A percentile compares a stretch with the other conserved stretches of the same genome.
These are phyloP conservation scores for Naganishia vishniacii DNA, from an alignment of 768 basidiomycete species.

Conservation along the genomic window DNA sequence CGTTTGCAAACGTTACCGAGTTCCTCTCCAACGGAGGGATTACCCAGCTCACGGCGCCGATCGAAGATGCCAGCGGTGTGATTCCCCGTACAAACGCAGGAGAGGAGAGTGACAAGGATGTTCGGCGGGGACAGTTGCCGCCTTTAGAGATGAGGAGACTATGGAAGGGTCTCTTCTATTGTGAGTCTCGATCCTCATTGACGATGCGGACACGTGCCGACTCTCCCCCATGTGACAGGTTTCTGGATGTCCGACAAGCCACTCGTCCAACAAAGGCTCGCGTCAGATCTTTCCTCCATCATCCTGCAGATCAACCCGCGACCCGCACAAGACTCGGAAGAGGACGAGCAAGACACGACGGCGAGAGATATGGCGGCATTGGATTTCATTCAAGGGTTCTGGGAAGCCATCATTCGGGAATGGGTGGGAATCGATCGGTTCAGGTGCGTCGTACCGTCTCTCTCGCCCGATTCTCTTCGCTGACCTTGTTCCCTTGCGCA, in stretches of 20 bases:
- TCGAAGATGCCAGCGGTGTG: background rate
- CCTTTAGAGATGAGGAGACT: conserved; percentile 79
- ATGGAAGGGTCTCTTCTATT: conserved; percentile 98
- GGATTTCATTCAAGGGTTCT: conserved; percentile 79
- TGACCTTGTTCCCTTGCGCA: conserved; percentile 44
- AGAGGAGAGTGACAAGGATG: conserved; percentile 35
- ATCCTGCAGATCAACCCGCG: conserved; percentile 61
- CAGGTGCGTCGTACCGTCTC: conserved; percentile 63
- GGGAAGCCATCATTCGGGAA: conserved; percentile 81
- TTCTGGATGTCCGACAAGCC: conserved; percentile 99
- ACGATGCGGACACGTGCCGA: background rate
- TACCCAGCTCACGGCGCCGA: conserved; percentile 4
- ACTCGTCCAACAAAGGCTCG: conserved; percentile 85
- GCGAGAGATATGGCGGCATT: conserved; percentile 55
- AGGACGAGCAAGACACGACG: conserved; percentile 20
- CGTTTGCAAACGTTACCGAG: conserved; percentile 67
- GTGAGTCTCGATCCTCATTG: conserved; percentile 52
- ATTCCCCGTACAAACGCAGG: background rate
- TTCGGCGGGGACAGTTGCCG: conserved; percentile 50
- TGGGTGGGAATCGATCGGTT: conserved; percentile 89
- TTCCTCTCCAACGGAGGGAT: conserved; percentile 61
- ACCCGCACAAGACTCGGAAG: conserved; percentile 24
- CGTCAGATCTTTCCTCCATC: conserved; percentile 75
- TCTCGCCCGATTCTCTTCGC: background rate
- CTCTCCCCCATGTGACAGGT: conserved; percentile 54